Base-by-base conservation (phyloP, 1,284 basidiomycete genomes). In the Psilocybe mexicana region DNA sequence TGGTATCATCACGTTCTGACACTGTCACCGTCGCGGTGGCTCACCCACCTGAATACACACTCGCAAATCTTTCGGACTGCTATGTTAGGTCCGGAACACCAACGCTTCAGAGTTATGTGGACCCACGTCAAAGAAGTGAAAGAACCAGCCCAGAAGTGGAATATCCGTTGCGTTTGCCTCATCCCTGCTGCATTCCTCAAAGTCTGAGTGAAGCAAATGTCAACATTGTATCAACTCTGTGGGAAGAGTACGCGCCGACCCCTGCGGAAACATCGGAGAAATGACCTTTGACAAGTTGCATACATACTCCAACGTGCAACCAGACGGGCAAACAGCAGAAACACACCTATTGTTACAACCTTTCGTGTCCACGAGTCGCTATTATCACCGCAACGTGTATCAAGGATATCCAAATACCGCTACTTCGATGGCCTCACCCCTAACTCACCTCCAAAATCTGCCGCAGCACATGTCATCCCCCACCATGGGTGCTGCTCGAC, bases 401-500 rank as follows among this genome's bases (percentile, higher is more conserved):
- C n/a, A n/a, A 14, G 12, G n/a, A 11, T 40, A 4, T 40, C 38
- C 38, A n/a, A 14, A 33, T 33, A 33, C 30, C 8, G 30, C 30
- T 33, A 40, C 38, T n/a, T n/a, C 38, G 4, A 40, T 40, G 38
- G n/a, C 4, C 11, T 40, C 38, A 3, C 14, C 38, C n/a, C 10
- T 12, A 40, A 48, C 28, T 14, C 18, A 5, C 46, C 46, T 26
- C 10, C 30, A 18, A 3, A n/a, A 47, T 18, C n/a, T 5, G 6
- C 6, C 43, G 8, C 6, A 10, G 43, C 46, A 48, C 46, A n/a
- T 48, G 46, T 11, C 46, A 28, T 48, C 30, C 18, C 33, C 18
- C 33, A 48, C 28, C 46, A 48, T 48, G 46, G 46, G 46, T 48
- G 30, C 35, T 28, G 18, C 30, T 48, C 46, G 46, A 25, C 46